phyloP scores from a whole-genome alignment of 768 basidiomycete species.

The Hygrocybe punicea region DNA sequence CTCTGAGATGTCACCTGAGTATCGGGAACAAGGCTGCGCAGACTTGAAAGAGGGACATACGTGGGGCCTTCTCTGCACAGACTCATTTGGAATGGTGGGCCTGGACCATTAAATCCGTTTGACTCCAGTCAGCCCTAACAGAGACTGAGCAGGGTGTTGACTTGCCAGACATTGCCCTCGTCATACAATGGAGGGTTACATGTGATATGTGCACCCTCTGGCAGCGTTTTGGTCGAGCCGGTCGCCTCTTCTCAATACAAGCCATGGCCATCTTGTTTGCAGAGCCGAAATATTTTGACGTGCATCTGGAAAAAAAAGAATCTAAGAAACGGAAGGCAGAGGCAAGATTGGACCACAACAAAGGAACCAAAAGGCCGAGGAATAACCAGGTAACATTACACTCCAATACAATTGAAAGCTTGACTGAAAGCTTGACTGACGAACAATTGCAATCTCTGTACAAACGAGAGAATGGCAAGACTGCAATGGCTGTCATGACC shows the following conservation, averaged over 20 bases:
- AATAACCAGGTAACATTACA: too few species aligned
- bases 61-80: constrained; percentile 8
- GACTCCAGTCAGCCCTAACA: background rate
- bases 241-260: background rate
- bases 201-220: background rate
- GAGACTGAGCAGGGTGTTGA: constrained; percentile 6
- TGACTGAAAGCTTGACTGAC: too few species aligned
- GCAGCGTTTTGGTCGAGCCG: constrained; percentile 1
- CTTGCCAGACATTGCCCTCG: background rate
- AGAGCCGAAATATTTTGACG: background rate
- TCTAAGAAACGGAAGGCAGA: too few species aligned
- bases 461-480: too few species aligned
- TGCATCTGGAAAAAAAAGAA: too few species aligned
- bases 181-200: constrained; percentile 1
- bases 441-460: background rate
- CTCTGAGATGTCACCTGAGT: background rate
- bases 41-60: background rate
- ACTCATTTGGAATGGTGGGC: constrained; percentile 14
- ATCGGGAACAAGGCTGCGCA: background rate
- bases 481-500: too few species aligned
- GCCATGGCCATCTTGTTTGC: background rate
- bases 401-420: too few species aligned
- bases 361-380: too few species aligned
- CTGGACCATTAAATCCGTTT: too few species aligned
- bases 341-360: too few species aligned